Conservation (phyloP, 192 early-diverging fungal genomes). For the Entophlyctis helioformis region DNA sequence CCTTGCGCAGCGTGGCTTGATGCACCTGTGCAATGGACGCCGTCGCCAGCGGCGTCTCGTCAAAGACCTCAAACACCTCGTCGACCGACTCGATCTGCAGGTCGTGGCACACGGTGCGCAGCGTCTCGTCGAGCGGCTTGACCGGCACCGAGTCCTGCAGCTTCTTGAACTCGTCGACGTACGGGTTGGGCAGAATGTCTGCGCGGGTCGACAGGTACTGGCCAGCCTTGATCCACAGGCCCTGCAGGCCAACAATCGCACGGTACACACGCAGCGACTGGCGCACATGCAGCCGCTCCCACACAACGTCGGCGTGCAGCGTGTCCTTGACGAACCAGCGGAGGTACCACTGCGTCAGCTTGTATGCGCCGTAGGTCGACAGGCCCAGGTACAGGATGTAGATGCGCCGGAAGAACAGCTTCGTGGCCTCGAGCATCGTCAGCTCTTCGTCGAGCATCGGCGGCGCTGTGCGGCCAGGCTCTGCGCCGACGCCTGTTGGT, state of each 20-base stretch:
- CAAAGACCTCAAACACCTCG: constrained; percentile 57
- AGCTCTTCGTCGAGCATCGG: no score
- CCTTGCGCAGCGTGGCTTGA: constrained; percentile 26
- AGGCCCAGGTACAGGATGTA: constrained; percentile 3
- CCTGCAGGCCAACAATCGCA: constrained; percentile 11
- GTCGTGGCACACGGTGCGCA: background rate
- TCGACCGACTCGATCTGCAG: constrained; percentile 2
- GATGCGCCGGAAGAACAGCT: constrained; percentile 3
- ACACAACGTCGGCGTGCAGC: constrained; percentile 1
- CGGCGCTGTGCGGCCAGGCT: no score
- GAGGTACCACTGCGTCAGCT: background rate
- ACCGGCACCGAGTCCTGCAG: constrained; percentile 8
- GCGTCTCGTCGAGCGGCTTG: background rate
- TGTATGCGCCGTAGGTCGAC: constrained; percentile 3
- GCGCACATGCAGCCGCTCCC: constrained; percentile 3
- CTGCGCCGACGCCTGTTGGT: no score
- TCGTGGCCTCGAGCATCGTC: no score
- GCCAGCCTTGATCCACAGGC: constrained; percentile 16
- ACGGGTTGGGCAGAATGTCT: constrained; percentile 2
- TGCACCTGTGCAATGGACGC: constrained; percentile 80
- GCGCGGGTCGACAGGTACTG: constrained; percentile 5
- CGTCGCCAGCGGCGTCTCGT: constrained; percentile 50
- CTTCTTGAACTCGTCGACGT: background rate
- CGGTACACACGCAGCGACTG: constrained; percentile 4
- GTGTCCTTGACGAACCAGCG: background rate